Evolutionary conservation across 2,329 filamentous ascomycete genomes (phyloP).

Genomic region (Madurella fahalii): DNA sequence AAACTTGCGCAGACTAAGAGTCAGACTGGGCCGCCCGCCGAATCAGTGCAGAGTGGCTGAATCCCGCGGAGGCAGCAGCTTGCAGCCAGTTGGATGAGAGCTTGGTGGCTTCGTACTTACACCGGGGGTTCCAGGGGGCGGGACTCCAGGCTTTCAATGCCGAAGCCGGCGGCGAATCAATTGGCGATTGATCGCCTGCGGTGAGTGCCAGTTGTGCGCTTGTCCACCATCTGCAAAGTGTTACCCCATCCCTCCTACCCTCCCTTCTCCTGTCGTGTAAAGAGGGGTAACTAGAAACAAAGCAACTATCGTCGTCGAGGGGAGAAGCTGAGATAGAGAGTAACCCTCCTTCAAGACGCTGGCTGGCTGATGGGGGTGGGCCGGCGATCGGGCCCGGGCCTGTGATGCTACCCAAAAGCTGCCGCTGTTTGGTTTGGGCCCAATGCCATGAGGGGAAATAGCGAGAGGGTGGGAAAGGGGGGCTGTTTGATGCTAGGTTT

Average conservation of each 20-base stretch:
- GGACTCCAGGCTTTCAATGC: not conserved
- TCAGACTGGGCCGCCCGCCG: not conserved
- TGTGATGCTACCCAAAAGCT: conserved; percentile 15
- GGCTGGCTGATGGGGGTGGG: not conserved
- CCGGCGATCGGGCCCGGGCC: conserved; percentile 1
- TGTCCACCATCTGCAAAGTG: not conserved
- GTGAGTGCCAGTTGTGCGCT: too few relatives aligned
- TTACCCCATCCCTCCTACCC: too few relatives aligned
- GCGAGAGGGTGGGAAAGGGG: not conserved
- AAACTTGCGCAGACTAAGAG: not conserved
- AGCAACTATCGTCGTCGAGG: not conserved
- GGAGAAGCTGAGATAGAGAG: not conserved
- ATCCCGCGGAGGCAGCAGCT: not conserved
- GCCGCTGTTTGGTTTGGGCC: conserved; percentile 7
- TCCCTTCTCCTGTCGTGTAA: not conserved
- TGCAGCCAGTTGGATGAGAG: not conserved
- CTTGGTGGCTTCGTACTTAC: not conserved
- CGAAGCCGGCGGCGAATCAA: not conserved
- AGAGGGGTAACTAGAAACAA: not conserved
- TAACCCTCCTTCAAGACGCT: not conserved
- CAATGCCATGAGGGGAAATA: not conserved
- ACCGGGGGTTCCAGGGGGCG: not conserved
- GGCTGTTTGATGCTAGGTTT: not conserved
- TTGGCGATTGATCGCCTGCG: not conserved
- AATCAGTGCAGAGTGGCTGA: conserved; percentile 3